Evolutionary conservation across 2,329 filamentous ascomycete species (phyloP), one percentile per base, ranked within the genome.

Genomic region (Ophiostoma novo-ulmi): DNA sequence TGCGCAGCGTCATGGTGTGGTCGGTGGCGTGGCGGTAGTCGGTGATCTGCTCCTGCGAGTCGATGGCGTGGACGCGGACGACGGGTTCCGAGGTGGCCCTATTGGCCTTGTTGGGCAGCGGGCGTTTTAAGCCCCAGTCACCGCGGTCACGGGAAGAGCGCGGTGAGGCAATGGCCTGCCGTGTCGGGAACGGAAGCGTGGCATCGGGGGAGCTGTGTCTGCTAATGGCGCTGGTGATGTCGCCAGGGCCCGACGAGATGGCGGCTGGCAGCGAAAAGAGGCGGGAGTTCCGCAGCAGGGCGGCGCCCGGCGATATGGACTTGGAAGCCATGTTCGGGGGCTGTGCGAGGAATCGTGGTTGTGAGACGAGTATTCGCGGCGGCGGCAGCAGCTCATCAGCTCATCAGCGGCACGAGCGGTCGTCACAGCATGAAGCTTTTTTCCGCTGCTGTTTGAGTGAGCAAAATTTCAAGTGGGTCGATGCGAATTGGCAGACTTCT

Each of bases 81-180:
- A 91, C 83, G 11, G 93, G 91, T n/a, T 88, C 89, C 7, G 89
- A 88, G 7, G 88, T 88, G 70, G 87, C 87, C 26, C 88, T 87
- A 5, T 92, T 94, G 3, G 90, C 89, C 78, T 90, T 90, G 10
- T 90, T 81, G 1, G 94, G 94, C 6, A 98, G 83, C 0, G 93
- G 85, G 70, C 94, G 85, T 82, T 98, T 98, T 76, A 97, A 82
- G 17, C 94, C 94, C 94, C 94, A 98, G 77, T 98, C 94, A 48
- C 94, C 94, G 77, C 87, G 87, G 58, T 84, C 82, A 35, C 92
- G 85, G 8, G 93, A 94, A 22, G 88, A 85, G 64, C 85, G 82
- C 6, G 93, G 90, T 0, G 93, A 94, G 17, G 90, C 89, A 77
- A 98, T 91, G 73, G 93, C 87, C 78, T 95, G 91, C 78, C 91